Evolutionary conservation across 2,329 filamentous ascomycete genomes (phyloP).

Genomic region (Endoconidiophora polonica): DNA sequence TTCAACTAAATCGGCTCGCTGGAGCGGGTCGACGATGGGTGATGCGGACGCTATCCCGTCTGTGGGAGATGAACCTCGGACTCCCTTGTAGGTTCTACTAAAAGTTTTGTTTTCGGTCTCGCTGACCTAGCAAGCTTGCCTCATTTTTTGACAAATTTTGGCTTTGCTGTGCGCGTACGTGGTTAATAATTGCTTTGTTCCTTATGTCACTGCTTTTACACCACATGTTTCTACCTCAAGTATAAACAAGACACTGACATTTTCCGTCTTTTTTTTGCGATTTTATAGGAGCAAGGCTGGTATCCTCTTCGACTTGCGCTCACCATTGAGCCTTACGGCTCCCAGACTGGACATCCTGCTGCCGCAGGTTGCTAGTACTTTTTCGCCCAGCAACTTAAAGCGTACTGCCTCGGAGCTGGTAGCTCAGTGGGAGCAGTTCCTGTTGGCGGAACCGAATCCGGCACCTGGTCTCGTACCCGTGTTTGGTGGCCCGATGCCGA

Average conservation of each 20-base stretch:
- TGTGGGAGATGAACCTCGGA: conserved; percentile 28
- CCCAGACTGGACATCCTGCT: background rate
- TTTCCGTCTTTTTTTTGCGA: background rate
- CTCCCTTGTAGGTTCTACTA: conserved; percentile 29
- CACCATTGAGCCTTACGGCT: background rate
- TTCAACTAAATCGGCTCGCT: conserved; percentile 39
- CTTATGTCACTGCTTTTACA: background rate
- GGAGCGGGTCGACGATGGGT: conserved; percentile 45
- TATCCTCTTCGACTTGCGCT: no score
- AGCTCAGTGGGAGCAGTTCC: background rate
- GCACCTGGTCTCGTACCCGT: background rate
- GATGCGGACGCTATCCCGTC: conserved; percentile 29
- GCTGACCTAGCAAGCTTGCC: conserved; percentile 28
- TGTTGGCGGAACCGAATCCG: background rate
- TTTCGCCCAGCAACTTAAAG: conserved; percentile 20
- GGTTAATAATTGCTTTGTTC: background rate
- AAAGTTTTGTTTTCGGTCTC: conserved; percentile 23
- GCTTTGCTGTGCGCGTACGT: background rate
- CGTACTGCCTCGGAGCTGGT: conserved; percentile 7
- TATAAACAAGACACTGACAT: background rate
- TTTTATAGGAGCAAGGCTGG: background rate
- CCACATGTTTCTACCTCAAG: background rate
- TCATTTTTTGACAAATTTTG: background rate
- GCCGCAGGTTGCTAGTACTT: conserved; percentile 19
- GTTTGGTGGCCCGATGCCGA: background rate